Base-by-base conservation (phyloP, 305 asterid species). In the Solanum hybrid region DNA sequence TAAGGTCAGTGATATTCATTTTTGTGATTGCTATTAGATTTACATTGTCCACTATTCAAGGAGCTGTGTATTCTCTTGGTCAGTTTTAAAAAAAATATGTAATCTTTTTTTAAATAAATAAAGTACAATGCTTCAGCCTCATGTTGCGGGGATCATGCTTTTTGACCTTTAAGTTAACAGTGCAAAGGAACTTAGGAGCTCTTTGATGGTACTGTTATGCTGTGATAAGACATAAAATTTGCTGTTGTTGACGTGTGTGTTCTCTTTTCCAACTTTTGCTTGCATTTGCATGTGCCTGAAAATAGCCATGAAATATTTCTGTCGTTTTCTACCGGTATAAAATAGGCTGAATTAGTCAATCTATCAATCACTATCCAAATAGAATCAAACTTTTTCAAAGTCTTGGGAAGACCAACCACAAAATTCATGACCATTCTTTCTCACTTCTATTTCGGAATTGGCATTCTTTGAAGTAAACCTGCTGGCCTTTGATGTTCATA, bases 1-100 rank as follows among this genome's bases (percentile, higher is more conserved):
- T 88, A 95, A 97, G 98, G 99, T 97, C 89, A 77, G 37, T 68
- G 31, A 31, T 51, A 31, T 51, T 84, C 41, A 2, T 36, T 79
- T 79, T 34, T 79, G 51, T 1, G 31, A 79, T 33, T 79, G 84
- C 84, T 79, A 5, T 31, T 32, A 77, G 39, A 77, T 79, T 79
- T 22, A 10, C 29, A 22, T 79, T 7, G 29, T 22, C 41, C 41
- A 79, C 51, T 34, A 79, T 79, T 33, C 20, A 34, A 26, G n/a
- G 84, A 79, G 51, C 51, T 22, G 51, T 22, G 27, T 17, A 20
- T 79, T 34, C 31, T 22, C 51, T 34, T 79, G 51, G 84, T 34
- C 31, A 22, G 29, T 79, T 31, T 31, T 31, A 3, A 31, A 31
- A 31, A 31, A 31, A 31, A 31, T 31, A 31, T 31, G 32, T 31